phyloP scores from a whole-genome alignment of 352 stramenopile genomes.

The Pythium rishiriense region DNA sequence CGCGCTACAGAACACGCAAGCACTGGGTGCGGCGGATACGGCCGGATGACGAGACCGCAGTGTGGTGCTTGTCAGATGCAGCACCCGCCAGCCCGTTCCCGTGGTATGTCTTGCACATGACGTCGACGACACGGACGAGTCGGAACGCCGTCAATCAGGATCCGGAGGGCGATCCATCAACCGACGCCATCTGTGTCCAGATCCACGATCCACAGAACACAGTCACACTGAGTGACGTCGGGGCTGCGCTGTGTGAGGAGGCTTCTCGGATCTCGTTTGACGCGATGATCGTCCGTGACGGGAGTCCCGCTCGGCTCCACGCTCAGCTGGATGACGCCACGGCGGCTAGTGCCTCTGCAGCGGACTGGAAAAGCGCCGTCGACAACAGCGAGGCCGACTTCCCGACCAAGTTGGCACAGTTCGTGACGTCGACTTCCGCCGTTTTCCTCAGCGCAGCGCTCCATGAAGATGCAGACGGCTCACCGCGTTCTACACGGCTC shows the following conservation, averaged over 20 bases:
- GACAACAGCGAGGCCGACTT: conserved; percentile 14
- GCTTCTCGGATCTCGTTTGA: not conserved
- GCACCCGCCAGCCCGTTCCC: not conserved
- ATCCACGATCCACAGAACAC: not conserved
- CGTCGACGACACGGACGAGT: not conserved
- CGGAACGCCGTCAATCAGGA: not conserved
- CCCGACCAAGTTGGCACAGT: conserved; percentile 21
- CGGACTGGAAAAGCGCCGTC: conserved; percentile 12
- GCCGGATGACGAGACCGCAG: not conserved
- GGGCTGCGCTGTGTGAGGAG: not conserved
- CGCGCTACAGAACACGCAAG: conserved; percentile 10
- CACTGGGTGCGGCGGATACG: conserved; percentile 8
- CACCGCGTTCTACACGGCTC: conserved; percentile 1
- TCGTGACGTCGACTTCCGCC: conserved; percentile 14
- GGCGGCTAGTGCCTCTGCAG: not conserved
- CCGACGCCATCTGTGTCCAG: not conserved
- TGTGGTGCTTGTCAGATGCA: not conserved
- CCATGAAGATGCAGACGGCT: conserved; percentile 7
- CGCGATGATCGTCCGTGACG: not conserved
- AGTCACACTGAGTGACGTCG: not conserved
- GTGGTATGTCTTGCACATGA: not conserved
- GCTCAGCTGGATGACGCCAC: not conserved
- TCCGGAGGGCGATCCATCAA: too few species aligned
- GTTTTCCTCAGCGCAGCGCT: conserved; percentile 17
- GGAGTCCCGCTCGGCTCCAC: not conserved